A percentile compares a stretch with the other conserved stretches of the same genome.
Evolutionary conservation across 176 grass and related monocot genomes (phyloP).

Genomic region (Oryza glaberrima): DNA sequence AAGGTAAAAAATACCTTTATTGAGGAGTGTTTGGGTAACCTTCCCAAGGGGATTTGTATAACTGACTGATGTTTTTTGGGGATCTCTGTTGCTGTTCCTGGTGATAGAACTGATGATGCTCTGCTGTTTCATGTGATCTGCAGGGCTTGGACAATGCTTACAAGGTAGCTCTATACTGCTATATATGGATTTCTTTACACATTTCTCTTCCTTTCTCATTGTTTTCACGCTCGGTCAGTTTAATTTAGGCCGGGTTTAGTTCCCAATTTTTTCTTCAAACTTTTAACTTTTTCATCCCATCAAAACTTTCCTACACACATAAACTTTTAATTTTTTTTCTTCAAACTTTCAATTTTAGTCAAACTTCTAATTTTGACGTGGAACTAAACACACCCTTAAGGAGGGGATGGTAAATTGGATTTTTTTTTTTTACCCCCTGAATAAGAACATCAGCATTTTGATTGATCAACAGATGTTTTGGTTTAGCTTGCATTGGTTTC

Average conservation of each 20-base stretch:
- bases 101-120: background rate
- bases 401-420: background rate
- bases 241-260: background rate
- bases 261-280: too few species aligned
- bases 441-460: background rate
- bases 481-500: background rate
- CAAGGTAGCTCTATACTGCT: background rate
- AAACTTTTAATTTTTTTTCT: too few species aligned
- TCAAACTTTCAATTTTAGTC: too few species aligned
- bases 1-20: background rate
- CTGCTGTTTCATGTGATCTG: background rate
- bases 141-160: background rate
- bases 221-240: background rate
- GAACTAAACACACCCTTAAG: background rate
- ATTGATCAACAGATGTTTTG: background rate
- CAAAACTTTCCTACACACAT: too few species aligned
- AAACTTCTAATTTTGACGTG: too few species aligned
- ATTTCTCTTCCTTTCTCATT: background rate
- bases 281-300: too few species aligned
- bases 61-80: background rate
- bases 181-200: background rate
- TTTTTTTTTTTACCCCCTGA: background rate
- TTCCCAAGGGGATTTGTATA: background rate
- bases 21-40: background rate
- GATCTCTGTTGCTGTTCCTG: background rate